Percentiles rank a stretch among this genome's conserved stretches.
phyloP scores from a whole-genome alignment of 495 filamentous ascomycete genomes.

The Penicillium alfredii region DNA sequence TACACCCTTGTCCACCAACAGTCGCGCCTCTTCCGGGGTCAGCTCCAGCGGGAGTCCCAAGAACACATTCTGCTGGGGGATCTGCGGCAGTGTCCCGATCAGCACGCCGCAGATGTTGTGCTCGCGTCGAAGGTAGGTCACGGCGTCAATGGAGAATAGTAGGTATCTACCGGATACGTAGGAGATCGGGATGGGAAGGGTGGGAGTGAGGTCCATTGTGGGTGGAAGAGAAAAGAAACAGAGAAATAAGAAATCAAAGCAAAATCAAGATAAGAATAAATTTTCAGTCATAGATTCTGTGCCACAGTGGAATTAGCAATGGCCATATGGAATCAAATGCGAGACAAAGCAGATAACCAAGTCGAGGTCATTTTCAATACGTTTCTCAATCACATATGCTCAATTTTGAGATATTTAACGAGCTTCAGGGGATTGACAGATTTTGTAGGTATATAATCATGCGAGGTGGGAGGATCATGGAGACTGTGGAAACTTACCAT shows the following conservation, averaged over 20 bases:
- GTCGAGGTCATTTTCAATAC: slow-evolving; percentile 41
- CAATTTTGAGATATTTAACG: slow-evolving; percentile 38
- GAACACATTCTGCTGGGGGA: slow-evolving; percentile 92
- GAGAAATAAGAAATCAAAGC: no score
- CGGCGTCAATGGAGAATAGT: slow-evolving; percentile 77
- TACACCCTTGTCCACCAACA: slow-evolving; percentile 74
- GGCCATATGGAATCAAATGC: slow-evolving; percentile 1
- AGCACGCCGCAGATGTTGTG: slow-evolving; percentile 86
- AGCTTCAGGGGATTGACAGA: slow-evolving; percentile 90
- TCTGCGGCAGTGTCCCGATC: slow-evolving; percentile 81
- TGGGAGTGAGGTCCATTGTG: slow-evolving; percentile 37
- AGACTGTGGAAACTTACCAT: slow-evolving; percentile 31
- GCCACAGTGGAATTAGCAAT: slow-evolving; percentile 1
- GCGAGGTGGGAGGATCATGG: slow-evolving; percentile 22
- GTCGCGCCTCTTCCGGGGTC: slow-evolving; percentile 80
- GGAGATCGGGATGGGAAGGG: slow-evolving; percentile 72
- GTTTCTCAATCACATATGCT: slow-evolving; percentile 48
- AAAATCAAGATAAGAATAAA: slow-evolving; percentile 3
- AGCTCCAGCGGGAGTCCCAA: slow-evolving; percentile 82
- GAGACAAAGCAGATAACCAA: slow-evolving; percentile 3
- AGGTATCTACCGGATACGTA: slow-evolving; percentile 75
- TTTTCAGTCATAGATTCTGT: slow-evolving; percentile 15
- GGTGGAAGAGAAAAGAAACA: no score
- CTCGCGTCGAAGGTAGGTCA: slow-evolving; percentile 71
- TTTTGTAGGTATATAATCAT: slow-evolving; percentile 72